phyloP scores from a whole-genome alignment of 257 asterid genomes.

The Plectranthus barbatus region DNA sequence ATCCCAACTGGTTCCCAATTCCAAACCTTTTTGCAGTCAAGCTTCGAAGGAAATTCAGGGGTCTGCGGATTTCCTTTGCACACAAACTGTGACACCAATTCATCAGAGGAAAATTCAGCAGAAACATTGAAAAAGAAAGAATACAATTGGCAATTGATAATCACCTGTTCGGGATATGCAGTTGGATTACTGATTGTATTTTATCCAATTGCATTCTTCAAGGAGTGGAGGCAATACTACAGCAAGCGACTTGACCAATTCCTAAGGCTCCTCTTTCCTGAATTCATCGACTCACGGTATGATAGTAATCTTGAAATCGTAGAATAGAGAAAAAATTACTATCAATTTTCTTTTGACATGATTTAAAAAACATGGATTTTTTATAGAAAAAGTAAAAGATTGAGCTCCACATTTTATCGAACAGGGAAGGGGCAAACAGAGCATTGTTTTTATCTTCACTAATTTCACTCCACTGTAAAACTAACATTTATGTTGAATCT shows the following conservation, averaged over 20 bases:
- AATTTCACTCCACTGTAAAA: background rate
- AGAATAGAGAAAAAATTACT: no score
- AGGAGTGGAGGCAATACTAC: no score
- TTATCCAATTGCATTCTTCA: no score
- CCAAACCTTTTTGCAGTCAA: slow-evolving; percentile 15
- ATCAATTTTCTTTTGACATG: background rate
- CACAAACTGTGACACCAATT: background rate
- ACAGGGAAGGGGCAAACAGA: no score
- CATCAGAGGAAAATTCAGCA: background rate
- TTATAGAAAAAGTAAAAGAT: no score
- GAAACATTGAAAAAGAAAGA: background rate
- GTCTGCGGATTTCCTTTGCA: slow-evolving; percentile 31
- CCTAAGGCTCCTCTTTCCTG: background rate
- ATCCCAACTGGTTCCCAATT: slow-evolving; percentile 27
- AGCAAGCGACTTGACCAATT: background rate
- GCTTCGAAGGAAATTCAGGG: slow-evolving; percentile 21
- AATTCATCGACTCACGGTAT: background rate
- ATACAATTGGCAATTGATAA: background rate
- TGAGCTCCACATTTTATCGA: no score
- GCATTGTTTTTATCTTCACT: no score
- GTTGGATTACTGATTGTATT: background rate
- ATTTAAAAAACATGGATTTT: no score
- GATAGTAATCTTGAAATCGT: no score
- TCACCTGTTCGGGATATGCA: background rate
- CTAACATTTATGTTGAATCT: background rate